Conservation (phyloP, 495 filamentous ascomycete genomes). For the Penicillium mononematosum region DNA sequence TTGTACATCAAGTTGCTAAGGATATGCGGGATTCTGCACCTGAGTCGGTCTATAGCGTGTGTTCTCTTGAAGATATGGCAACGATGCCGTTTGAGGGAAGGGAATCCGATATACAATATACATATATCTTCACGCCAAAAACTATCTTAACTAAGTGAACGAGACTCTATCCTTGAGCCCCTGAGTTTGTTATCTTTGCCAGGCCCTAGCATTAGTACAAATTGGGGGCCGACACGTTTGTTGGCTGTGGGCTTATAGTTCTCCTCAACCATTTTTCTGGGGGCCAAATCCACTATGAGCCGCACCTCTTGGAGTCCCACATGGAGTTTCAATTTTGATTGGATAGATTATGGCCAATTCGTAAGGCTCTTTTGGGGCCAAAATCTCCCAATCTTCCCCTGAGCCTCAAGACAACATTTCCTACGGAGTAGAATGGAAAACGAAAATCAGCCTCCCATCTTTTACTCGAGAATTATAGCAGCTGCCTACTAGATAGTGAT, state of each 20-base stretch:
- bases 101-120: background rate
- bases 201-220: background rate
- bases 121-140: background rate
- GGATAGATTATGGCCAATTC: background rate
- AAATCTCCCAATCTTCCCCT: background rate
- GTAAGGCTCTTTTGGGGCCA: background rate
- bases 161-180: background rate
- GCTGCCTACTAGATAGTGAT: background rate
- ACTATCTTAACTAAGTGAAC: too few relatives aligned
- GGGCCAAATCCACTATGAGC: background rate
- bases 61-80: background rate
- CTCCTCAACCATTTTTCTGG: background rate
- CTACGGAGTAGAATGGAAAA: background rate
- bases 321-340: background rate
- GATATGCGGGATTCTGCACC: background rate
- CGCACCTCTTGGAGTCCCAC: background rate
- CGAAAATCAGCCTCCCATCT: background rate
- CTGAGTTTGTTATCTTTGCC: background rate
- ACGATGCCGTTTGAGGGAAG: background rate
- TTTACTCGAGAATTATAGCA: background rate
- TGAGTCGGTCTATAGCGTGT: background rate
- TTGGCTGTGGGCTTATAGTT: background rate
- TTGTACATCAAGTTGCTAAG: background rate
- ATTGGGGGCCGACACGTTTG: too few relatives aligned
- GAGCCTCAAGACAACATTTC: background rate